These are phyloP conservation scores for Plasmopara halstedii DNA, from an alignment of 352 stramenopile species.

Conservation along the genomic window DNA sequence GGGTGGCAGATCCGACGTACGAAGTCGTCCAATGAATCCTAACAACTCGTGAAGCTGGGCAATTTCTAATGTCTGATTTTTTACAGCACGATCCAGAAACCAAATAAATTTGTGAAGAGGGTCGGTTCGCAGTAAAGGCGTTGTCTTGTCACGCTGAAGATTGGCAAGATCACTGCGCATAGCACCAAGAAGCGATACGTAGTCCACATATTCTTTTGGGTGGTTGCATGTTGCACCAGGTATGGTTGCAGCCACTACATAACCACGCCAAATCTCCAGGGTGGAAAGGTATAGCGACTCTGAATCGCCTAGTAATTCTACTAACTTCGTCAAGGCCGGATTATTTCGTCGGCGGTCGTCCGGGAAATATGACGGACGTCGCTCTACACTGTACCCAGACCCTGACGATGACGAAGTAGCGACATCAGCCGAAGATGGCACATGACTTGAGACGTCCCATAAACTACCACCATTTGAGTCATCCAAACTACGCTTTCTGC, in stretches of 20 bases:
- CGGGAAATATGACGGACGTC: slow-evolving; percentile 24
- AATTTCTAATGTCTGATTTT: slow-evolving; percentile 64
- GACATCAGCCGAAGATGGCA: slow-evolving; percentile 35
- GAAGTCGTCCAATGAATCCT: slow-evolving; percentile 59
- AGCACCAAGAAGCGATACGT: slow-evolving; percentile 71
- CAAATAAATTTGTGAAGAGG: slow-evolving; percentile 86
- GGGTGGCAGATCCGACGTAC: slow-evolving; percentile 50
- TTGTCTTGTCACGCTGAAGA: slow-evolving; percentile 74
- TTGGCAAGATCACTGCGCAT: slow-evolving; percentile 76
- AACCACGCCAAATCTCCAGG: slow-evolving; percentile 73
- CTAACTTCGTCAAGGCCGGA: slow-evolving; percentile 48
- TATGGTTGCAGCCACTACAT: slow-evolving; percentile 60
- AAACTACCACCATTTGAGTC: slow-evolving; percentile 26
- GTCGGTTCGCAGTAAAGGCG: slow-evolving; percentile 53
- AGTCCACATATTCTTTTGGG: slow-evolving; percentile 79
- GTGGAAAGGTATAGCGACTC: slow-evolving; percentile 72
- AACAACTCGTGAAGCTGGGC: slow-evolving; percentile 66
- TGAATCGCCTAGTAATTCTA: slow-evolving; percentile 78
- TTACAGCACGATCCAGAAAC: slow-evolving; percentile 76
- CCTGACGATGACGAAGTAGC: slow-evolving; percentile 15
- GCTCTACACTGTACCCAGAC: slow-evolving; percentile 22
- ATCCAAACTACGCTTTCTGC: slow-evolving; percentile 28
- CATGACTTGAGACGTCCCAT: slow-evolving; percentile 68
- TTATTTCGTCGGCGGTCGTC: slow-evolving; percentile 73
- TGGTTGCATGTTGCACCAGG: slow-evolving; percentile 50